These are phyloP conservation scores for Urostyla sp. DNA, from an alignment of 73 alveolate species.

Conservation along the genomic window DNA sequence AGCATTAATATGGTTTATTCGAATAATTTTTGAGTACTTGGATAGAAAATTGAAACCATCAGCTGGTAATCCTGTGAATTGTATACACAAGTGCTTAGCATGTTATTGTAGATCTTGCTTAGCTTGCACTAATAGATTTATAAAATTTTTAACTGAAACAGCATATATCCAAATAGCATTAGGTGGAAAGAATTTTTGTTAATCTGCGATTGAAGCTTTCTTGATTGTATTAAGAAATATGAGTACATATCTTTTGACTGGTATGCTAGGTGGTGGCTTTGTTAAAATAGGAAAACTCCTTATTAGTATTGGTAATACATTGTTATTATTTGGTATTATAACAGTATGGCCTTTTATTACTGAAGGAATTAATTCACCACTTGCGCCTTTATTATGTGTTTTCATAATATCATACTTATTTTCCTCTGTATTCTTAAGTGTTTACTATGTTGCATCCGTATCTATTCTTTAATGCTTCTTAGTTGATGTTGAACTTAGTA, in stretches of 20 bases:
- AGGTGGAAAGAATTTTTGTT: slow-evolving; percentile 87
- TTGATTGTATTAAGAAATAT: slow-evolving; percentile 87
- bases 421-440: slow-evolving; percentile 88
- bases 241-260: slow-evolving; percentile 88
- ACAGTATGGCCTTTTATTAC: slow-evolving; percentile 70
- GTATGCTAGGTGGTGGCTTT: slow-evolving; percentile 88
- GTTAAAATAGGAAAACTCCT: slow-evolving; percentile 86
- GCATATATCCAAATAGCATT: slow-evolving; percentile 93
- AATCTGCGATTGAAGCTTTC: slow-evolving; percentile 94
- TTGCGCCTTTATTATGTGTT: slow-evolving; percentile 80
- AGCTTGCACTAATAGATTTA: slow-evolving; percentile 85
- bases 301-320: slow-evolving; percentile 77
- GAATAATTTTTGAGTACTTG: slow-evolving; percentile 77
- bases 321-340: slow-evolving; percentile 81
- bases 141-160: slow-evolving; percentile 90
- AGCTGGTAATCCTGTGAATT: slow-evolving; percentile 65
- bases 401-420: slow-evolving; percentile 82
- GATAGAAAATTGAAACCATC: slow-evolving; percentile 65
- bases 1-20: slow-evolving; percentile 90
- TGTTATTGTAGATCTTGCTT: slow-evolving; percentile 88
- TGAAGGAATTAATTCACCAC: slow-evolving; percentile 84
- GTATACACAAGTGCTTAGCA: slow-evolving; percentile 72
- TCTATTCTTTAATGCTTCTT: slow-evolving; percentile 91
- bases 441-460: slow-evolving; percentile 88
- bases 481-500: slow-evolving; percentile 90